Base-by-base conservation (phyloP, 768 basidiomycete genomes). In the Sporobolomyces phaffii region DNA sequence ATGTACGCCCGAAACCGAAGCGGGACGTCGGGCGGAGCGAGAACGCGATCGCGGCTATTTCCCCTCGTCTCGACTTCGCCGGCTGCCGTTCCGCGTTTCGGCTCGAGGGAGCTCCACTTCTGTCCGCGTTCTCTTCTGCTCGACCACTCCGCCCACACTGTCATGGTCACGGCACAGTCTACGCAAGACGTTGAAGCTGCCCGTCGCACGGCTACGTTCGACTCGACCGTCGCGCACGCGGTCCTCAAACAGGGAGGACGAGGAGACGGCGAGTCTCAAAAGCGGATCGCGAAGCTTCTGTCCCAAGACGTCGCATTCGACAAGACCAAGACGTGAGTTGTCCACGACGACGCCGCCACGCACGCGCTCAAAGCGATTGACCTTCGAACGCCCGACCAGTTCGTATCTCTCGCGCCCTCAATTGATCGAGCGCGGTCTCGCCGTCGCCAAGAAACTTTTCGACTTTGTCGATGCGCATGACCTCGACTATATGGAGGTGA, bases 391-490 rank as follows among this genome's bases (percentile, higher is more conserved):
- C 3, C 2, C 13, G 1, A 14, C 10, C 8, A 60, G 48, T 28
- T 51, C 60, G 29, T 65, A 70, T 47, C 56, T 62, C 75, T 80
- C 81, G 18, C 82, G 86, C 60, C 80, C 81, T 0, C 84, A 88
- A 58, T 78, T 80, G 15, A 86, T 85, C 70, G 78, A 81, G 24
- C 82, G 83, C 5, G 85, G 81, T 0, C 77, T 87, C 17, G 76
- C 78, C 0, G 81, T 86, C 73, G 82, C 80, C 2, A 84, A 83
- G 59, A 80, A 84, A 22, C 70, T 88, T 13, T 81, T 80, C 54
- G 87, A 87, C 73, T 76, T 89, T n/a, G 79, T 81, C 66, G 80
- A 83, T 57, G 66, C 77, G 5, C 81, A 86, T 59, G 75, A 74
- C 36, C 54, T 49, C 34, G 60, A 47, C 33, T 49, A 60, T 20